Evolutionary conservation across 805 yeast genomes (phyloP), one percentile per base, ranked within the genome.

Genomic region (Ogataea salicorniae): DNA sequence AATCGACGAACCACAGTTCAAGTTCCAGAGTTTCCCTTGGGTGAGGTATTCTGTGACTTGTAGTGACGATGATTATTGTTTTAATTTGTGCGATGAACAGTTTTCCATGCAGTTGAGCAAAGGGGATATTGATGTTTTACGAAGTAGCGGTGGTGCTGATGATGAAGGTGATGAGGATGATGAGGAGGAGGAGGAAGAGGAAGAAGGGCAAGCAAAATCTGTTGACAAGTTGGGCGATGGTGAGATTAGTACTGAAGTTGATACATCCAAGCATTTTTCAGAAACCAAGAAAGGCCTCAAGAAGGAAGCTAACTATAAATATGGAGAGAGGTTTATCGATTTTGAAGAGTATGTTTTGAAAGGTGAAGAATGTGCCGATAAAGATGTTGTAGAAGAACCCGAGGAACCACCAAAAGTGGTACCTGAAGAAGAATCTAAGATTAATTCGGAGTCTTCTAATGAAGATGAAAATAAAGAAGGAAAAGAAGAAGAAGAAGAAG

Each of bases 11-110:
- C 77, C 75, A 6, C 74, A 72, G 44, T 62, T 84, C 58, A 80
- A 86, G 6, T 63, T 62, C 39, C 70, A 68, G 47, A 77, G 87
- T 38, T 85, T 86, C 59, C 91, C 94, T 0, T 86, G 95, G 95
- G 84, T 86, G 1, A 71, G 84, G 46, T 84, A 85, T 57, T 66
- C 74, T 48, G 75, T 77, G 5, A 52, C 63, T 35, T 76, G 70
- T 26, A 37, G 48, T 7, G 46, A 52, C 20, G 60, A 56, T 33
- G 68, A 64, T 43, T 65, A 65, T 45, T 48, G 58, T 3, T 65
- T 65, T 47, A 47, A 53, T n/a, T 33, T 65, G 13, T 47, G 57
- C 26, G 59, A 55, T 14, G 59, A 60, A 13, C 60, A 57, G 33
- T 55, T 63, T 23, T 34, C 29, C 2, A 49, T 49, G 29, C 58